A percentile compares a stretch with the other conserved stretches of the same genome.
Evolutionary conservation across 2,329 filamentous ascomycete genomes (phyloP).

Genomic region (Fusarium xylarioides): DNA sequence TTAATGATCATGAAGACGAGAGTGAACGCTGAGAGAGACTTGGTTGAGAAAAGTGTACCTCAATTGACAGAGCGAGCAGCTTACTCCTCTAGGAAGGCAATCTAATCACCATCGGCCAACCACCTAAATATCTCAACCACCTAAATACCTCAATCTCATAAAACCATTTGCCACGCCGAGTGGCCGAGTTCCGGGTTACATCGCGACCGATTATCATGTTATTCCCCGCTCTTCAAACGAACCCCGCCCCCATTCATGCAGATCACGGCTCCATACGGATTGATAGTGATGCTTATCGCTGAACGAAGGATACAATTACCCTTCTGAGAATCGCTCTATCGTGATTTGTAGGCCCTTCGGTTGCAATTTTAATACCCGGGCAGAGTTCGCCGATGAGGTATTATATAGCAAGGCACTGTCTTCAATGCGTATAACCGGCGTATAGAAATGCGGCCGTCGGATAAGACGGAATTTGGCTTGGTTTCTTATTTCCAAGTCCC

Average conservation of each 20-base stretch:
- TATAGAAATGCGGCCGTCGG: not conserved
- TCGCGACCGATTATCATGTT: not conserved
- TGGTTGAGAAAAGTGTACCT: too few relatives aligned
- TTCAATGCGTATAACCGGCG: not conserved
- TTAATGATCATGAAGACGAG: not conserved
- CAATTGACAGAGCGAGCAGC: rapidly evolving
- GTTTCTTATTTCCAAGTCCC: not conserved
- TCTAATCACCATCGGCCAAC: not conserved
- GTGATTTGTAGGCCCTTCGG: not conserved
- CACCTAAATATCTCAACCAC: not conserved
- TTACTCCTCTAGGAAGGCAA: not conserved
- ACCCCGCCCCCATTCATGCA: not conserved
- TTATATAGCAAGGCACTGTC: not conserved
- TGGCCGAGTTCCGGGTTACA: not conserved
- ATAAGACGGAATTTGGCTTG: not conserved
- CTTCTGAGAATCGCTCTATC: constrained; percentile 1
- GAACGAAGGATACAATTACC: not conserved
- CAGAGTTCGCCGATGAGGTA: not conserved
- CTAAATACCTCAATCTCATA: not conserved
- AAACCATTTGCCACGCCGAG: not conserved
- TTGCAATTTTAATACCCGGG: not conserved
- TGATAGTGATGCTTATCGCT: not conserved
- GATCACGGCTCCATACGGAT: not conserved
- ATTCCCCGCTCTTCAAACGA: not conserved
- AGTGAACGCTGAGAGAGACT: too few relatives aligned